These are phyloP conservation scores for Fusarium denticulatum DNA, from an alignment of 2,329 filamentous ascomycete species.

Conservation along the genomic window DNA sequence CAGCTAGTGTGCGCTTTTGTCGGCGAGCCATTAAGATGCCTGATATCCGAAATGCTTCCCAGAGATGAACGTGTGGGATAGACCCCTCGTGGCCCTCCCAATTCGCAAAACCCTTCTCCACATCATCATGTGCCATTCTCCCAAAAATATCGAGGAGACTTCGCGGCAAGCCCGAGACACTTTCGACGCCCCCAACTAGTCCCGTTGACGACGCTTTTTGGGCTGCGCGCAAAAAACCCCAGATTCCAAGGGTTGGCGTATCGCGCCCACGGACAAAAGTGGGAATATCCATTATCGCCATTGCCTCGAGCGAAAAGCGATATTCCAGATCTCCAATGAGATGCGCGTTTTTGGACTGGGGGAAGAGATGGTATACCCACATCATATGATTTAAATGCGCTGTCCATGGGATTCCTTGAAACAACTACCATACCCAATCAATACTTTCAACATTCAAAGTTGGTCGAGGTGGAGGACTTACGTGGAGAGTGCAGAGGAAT, in stretches of 20 bases:
- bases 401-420: slow-evolving; percentile 30
- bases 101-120: slow-evolving; percentile 27
- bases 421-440: neutral
- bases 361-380: slow-evolving; percentile 26
- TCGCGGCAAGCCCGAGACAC: slow-evolving; percentile 42
- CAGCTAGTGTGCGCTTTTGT: neutral
- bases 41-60: slow-evolving; percentile 43
- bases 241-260: slow-evolving; percentile 19
- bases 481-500: slow-evolving; percentile 28
- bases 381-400: slow-evolving; percentile 29
- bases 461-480: no score
- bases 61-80: slow-evolving; percentile 43
- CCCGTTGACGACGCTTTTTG: neutral
- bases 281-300: slow-evolving; percentile 37
- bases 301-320: slow-evolving; percentile 17
- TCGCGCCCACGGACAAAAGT: slow-evolving; percentile 32
- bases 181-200: slow-evolving; percentile 31
- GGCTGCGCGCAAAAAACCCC: slow-evolving; percentile 6
- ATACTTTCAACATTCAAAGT: no score
- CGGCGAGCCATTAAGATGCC: slow-evolving; percentile 39
- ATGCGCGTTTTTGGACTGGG: neutral
- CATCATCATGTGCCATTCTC: slow-evolving; percentile 12
- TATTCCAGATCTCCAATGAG: neutral
- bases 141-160: slow-evolving; percentile 42
- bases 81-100: slow-evolving; percentile 43